Evolutionary conservation across 441 rosid genomes (phyloP).

Genomic region (Aquilaria agallochum): DNA sequence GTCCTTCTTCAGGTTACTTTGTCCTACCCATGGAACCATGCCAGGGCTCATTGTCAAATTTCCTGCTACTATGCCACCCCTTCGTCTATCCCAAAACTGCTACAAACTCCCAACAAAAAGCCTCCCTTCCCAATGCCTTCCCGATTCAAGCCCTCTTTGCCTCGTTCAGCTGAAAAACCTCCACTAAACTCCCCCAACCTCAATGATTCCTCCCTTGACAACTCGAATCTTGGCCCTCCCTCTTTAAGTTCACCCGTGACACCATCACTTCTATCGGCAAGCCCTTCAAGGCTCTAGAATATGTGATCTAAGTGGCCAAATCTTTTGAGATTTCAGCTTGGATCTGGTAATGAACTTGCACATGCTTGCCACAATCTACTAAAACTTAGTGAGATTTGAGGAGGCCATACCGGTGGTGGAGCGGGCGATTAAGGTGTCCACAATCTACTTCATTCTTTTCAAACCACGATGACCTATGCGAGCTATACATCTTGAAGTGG

Average conservation of each 20-base stretch:
- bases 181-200: constrained; percentile 53
- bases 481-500: constrained; percentile 32
- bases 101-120: constrained; percentile 40
- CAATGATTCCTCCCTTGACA: constrained; percentile 79
- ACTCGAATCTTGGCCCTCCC: constrained; percentile 99
- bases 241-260: constrained; percentile 84
- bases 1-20: too few species aligned
- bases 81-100: constrained; percentile 52
- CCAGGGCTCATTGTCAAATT: constrained; percentile 90
- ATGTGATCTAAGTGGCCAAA: constrained; percentile 79
- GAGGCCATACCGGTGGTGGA: constrained; percentile 37
- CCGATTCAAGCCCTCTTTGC: constrained; percentile 80
- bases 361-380: constrained; percentile 56
- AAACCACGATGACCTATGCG: constrained; percentile 73
- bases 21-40: constrained; percentile 30
- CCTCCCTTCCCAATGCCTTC: constrained; percentile 60
- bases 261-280: constrained; percentile 92
- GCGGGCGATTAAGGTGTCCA: constrained; percentile 75
- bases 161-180: constrained; percentile 61
- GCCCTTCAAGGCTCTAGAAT: constrained; percentile 80
- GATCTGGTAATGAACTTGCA: constrained; percentile 97
- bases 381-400: too few species aligned
- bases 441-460: constrained; percentile 67
- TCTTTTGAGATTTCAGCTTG: constrained; percentile 83
- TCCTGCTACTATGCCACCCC: constrained; percentile 63